phyloP scores from a whole-genome alignment of 169 alveolate genomes.

The Theileria parva region DNA sequence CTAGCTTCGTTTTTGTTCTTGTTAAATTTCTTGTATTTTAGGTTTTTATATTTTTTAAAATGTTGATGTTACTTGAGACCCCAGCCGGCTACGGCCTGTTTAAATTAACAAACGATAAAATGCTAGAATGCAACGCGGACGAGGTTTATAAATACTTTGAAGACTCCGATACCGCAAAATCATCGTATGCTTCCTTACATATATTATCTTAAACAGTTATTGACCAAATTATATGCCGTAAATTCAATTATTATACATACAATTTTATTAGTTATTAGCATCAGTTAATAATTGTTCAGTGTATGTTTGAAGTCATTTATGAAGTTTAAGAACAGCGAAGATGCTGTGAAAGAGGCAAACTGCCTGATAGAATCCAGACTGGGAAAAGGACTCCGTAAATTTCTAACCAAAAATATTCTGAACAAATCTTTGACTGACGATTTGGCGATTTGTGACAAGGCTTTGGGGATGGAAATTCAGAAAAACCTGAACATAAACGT shows the following conservation, averaged over 20 bases:
- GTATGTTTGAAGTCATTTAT: slow-evolving; percentile 78
- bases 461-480: slow-evolving; percentile 84
- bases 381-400: slow-evolving; percentile 91
- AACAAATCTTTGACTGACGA: slow-evolving; percentile 83
- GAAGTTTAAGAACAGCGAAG: slow-evolving; percentile 86
- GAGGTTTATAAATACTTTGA: slow-evolving; percentile 83
- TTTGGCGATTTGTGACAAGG: slow-evolving; percentile 87
- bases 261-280: neutral
- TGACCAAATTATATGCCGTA: slow-evolving; percentile 29
- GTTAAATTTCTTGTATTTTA: neutral
- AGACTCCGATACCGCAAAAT: slow-evolving; percentile 85
- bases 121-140: slow-evolving; percentile 84
- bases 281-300: slow-evolving; percentile 29
- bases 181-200: slow-evolving; percentile 67
- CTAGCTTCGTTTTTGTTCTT: neutral
- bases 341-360: slow-evolving; percentile 86
- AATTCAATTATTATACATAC: neutral
- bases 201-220: slow-evolving; percentile 55
- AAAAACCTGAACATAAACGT: slow-evolving; percentile 82
- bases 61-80: slow-evolving; percentile 98
- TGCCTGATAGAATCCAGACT: slow-evolving; percentile 87
- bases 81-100: slow-evolving; percentile 99
- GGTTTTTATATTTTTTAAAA: slow-evolving; percentile 55
- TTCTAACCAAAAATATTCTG: slow-evolving; percentile 91
- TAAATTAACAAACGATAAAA: slow-evolving; percentile 88